Percentiles rank a stretch among this genome's conserved stretches.
These are phyloP conservation scores for Musa acuminata DNA, from an alignment of 176 grass and related monocot species.

Conservation along the genomic window DNA sequence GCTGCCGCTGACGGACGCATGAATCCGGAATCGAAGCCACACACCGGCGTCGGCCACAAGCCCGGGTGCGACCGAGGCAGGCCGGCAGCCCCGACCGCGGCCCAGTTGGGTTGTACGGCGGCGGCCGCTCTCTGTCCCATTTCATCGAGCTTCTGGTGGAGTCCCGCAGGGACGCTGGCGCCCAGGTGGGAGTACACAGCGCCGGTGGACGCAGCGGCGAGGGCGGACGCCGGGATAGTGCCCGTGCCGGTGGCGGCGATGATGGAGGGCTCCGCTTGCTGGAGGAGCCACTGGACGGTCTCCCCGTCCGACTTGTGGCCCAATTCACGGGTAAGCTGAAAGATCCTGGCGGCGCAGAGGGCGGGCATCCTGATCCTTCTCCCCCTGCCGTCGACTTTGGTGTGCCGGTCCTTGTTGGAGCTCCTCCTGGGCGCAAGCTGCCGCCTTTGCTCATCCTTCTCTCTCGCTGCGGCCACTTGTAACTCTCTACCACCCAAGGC, in stretches of 20 bases:
- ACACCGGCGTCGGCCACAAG: constrained; percentile 32
- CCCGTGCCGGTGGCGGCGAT: constrained; percentile 62
- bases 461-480: constrained; percentile 9
- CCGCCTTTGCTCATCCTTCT: constrained; percentile 30
- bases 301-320: constrained; percentile 74
- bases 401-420: constrained; percentile 78
- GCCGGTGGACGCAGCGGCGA: neutral
- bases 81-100: constrained; percentile 6
- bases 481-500: constrained; percentile 1
- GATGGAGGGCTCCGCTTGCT: constrained; percentile 71
- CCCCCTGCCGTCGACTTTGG: constrained; percentile 67
- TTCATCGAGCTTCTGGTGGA: constrained; percentile 19
- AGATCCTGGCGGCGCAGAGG: constrained; percentile 70
- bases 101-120: constrained; percentile 1
- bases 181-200: constrained; percentile 35
- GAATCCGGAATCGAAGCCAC: constrained; percentile 35
- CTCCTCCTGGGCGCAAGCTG: constrained; percentile 55
- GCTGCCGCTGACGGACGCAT: constrained; percentile 29
- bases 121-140: neutral
- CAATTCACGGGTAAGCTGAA: constrained; percentile 64
- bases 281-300: constrained; percentile 79
- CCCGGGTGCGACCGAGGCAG: constrained; percentile 33
- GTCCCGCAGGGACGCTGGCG: neutral
- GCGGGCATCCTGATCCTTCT: constrained; percentile 76
- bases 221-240: constrained; percentile 57